Evolutionary conservation across 2,329 filamentous ascomycete species (phyloP).

Genomic region (Aspergillus floridensis): DNA sequence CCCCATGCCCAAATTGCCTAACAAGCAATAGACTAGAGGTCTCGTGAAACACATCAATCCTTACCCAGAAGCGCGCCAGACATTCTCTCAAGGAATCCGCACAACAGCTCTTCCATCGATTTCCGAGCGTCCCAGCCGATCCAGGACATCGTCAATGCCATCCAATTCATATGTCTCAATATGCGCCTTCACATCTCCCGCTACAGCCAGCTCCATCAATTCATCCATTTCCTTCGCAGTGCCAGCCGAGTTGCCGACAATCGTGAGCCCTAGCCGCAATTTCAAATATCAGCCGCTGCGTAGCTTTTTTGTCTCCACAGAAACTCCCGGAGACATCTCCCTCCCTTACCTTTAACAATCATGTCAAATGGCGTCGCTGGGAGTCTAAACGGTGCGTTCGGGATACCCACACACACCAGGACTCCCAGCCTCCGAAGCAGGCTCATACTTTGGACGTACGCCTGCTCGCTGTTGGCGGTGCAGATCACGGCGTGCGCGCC

Average conservation of each 20-base stretch:
- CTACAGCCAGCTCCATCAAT: constrained; percentile 43
- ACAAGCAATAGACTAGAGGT: no score
- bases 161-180: constrained; percentile 37
- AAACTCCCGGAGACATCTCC: background rate
- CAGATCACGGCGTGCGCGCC: constrained; percentile 50
- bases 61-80: background rate
- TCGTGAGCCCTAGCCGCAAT: constrained; percentile 36
- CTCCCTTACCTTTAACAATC: constrained; percentile 42
- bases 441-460: constrained; percentile 45
- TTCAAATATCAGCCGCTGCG: constrained; percentile 6
- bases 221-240: constrained; percentile 48
- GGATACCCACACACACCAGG: constrained; percentile 49
- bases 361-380: constrained; percentile 49
- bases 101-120: constrained; percentile 40
- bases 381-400: constrained; percentile 43
- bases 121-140: constrained; percentile 35
- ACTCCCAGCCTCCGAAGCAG: constrained; percentile 48
- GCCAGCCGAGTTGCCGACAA: constrained; percentile 48
- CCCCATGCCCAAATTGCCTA: no score
- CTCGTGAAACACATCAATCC: no score
- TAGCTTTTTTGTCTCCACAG: background rate
- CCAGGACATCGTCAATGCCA: constrained; percentile 35
- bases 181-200: constrained; percentile 41
- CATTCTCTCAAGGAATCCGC: constrained; percentile 27
- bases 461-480: constrained; percentile 45